phyloP scores from a whole-genome alignment of 2,329 filamentous ascomycete genomes.

The Aspergillus candidus region DNA sequence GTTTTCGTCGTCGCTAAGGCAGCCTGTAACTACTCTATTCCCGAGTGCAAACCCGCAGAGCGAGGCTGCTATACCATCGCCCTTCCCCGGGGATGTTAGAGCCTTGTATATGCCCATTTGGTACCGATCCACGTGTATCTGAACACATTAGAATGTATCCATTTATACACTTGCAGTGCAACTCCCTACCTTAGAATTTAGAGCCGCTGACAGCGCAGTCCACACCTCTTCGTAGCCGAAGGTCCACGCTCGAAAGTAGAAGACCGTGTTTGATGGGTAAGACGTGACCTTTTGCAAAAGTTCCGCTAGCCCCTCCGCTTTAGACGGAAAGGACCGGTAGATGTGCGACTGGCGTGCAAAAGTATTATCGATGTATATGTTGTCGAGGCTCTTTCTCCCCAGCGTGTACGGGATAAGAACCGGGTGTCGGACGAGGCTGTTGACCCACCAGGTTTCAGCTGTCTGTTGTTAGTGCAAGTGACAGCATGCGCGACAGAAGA shows the following conservation, averaged over 20 bases:
- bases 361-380: constrained; percentile 84
- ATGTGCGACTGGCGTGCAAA: constrained; percentile 53
- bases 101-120: constrained; percentile 66
- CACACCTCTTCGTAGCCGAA: constrained; percentile 92
- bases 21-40: constrained; percentile 64
- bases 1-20: constrained; percentile 58
- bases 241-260: constrained; percentile 85
- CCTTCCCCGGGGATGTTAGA: constrained; percentile 44
- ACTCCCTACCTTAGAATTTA: constrained; percentile 55
- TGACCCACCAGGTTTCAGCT: constrained; percentile 80
- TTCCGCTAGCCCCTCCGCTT: constrained; percentile 70
- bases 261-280: constrained; percentile 69
- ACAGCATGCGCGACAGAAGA: not conserved
- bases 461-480: constrained; percentile 5
- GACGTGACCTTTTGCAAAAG: constrained; percentile 60
- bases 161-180: not conserved
- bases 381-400: constrained; percentile 64
- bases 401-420: constrained; percentile 66
- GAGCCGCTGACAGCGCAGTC: constrained; percentile 66
- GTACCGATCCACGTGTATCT: constrained; percentile 80
- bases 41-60: constrained; percentile 70
- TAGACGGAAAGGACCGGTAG: constrained; percentile 51
- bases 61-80: constrained; percentile 56
- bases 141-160: constrained; percentile 7
- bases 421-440: constrained; percentile 64